Evolutionary conservation across 2,329 filamentous ascomycete species (phyloP), one percentile per base, ranked within the genome.

Genomic region (Sporothrix brasiliensis): DNA sequence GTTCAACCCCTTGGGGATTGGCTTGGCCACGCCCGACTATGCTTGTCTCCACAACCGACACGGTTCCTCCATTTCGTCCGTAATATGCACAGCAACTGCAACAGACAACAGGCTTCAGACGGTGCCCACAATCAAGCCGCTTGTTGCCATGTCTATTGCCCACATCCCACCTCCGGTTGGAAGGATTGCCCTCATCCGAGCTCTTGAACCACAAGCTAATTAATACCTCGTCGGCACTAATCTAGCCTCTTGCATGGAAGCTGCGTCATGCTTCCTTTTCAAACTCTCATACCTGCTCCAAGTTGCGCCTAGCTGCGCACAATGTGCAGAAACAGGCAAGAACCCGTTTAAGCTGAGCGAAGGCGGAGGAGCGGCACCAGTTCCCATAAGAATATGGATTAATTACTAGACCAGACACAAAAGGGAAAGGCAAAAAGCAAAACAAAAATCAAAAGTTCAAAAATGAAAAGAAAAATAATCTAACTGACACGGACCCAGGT

Each of bases 231-330:
- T 19, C 13, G 14, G 10, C 6, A 63, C 58, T n/a, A 47, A 27
- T 63, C n/a, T 47, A 19, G 39, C 47, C 39, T 16, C 58, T 24
- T 63, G 58, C 58, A 63, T 63, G 13, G 10, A 24, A 61, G 58
- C 11, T 47, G 21, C 58, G 21, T 19, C 41, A 21, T 11, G 24
- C 19, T 44, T 61, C 34, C n/a, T 3, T 60, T 61, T 39, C 56
- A 41, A 6, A 63, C n/a, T 5, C 39, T n/a, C 56, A 47, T 47
- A 13, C 58, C 56, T 5, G n/a, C 16, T 27, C 10, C n/a, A 16
- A 27, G 39, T 47, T 9, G 21, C 13, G n/a, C 39, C 11, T n/a
- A 16, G 21, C 44, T 47, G 21, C 39, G 34, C 58, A 44, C 19
- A 44, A 9, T 24, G 41, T 61, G n/a, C 58, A 61, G 39, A 27